Evolutionary conservation across 169 alveolate species (phyloP), one percentile per base, ranked within the genome.

Genomic region (Babesia divergens): DNA sequence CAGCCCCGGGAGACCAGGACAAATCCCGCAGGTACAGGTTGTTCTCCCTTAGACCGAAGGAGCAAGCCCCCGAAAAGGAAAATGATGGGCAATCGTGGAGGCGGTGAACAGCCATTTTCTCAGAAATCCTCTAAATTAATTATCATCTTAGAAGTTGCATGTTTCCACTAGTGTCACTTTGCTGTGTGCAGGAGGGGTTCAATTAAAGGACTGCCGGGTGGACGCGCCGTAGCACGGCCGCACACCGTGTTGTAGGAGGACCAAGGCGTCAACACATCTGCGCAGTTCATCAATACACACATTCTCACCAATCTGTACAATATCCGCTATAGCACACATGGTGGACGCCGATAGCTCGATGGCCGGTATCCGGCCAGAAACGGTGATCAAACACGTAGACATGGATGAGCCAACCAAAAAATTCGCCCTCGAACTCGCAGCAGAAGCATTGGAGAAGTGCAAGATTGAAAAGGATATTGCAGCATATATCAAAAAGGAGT

Each of bases 391-490:
- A 90, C 97, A 96, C 86, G 99, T 98, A 59, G 99, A 98, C 89
- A 98, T 98, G 99, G 95, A 98, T 38, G 99, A 98, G 81, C 98
- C 96, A 64, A 94, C 96, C 98, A 98, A 95, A 80, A 96, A 95
- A 84, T 98, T 96, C 82, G 99, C 99, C 32, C 95, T 98, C 83
- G 98, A 97, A 84, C 95, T 98, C 72, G 99, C 99, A 20, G 95
- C 95, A 28, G 97, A 97, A 83, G 99, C 99, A 14, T 75, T 98
- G 76, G 99, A 95, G 86, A 94, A 96, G 94, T 94, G 90, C 81
- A 90, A 89, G 67, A 91, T 96, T 59, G 98, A 96, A 87, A 94
- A 96, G 90, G 99, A 96, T 80, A 96, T 96, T 43, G 99, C 99
- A 29, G 98, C 99, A 28, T 97, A 94, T 91, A 97, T 97, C 84